Evolutionary conservation across 2,329 filamentous ascomycete species (phyloP).

Genomic region (Xylaria sp.): DNA sequence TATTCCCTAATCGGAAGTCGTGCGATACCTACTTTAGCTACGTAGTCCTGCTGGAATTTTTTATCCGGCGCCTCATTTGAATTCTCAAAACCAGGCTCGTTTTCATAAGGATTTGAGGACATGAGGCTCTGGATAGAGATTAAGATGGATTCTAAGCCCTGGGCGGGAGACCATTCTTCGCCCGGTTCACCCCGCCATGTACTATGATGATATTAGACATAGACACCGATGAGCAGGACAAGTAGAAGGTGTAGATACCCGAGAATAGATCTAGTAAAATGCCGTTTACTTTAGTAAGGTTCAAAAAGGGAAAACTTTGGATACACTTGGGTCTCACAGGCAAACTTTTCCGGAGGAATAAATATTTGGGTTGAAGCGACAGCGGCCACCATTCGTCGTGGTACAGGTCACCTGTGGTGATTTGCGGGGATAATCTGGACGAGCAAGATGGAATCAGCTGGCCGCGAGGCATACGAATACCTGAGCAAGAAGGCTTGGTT

Average conservation of each 20-base stretch:
- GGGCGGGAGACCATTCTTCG: constrained; percentile 96
- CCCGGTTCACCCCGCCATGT: constrained; percentile 93
- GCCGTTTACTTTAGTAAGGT: constrained; percentile 23
- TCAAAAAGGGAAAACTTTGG: background rate
- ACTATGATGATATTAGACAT: constrained; percentile 57
- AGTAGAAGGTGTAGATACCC: constrained; percentile 66
- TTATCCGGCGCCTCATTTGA: constrained; percentile 75
- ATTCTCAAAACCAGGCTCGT: constrained; percentile 93
- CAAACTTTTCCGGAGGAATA: constrained; percentile 93
- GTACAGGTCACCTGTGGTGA: constrained; percentile 71
- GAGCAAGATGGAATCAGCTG: constrained; percentile 22
- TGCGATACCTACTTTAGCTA: constrained; percentile 74
- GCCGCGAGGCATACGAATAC: background rate
- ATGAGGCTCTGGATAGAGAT: constrained; percentile 97
- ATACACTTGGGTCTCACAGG: constrained; percentile 69
- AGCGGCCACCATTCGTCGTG: constrained; percentile 89
- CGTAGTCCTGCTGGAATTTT: constrained; percentile 78
- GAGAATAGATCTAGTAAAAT: constrained; percentile 75
- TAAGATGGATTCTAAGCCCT: constrained; percentile 92
- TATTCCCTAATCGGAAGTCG: background rate
- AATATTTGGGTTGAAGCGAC: constrained; percentile 96
- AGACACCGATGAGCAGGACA: constrained; percentile 19
- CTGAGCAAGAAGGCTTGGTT: constrained; percentile 37
- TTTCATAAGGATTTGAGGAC: constrained; percentile 93
- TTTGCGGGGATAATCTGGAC: constrained; percentile 82